Conservation (phyloP, 2,329 filamentous ascomycete genomes). For the Alternaria conjuncta region DNA sequence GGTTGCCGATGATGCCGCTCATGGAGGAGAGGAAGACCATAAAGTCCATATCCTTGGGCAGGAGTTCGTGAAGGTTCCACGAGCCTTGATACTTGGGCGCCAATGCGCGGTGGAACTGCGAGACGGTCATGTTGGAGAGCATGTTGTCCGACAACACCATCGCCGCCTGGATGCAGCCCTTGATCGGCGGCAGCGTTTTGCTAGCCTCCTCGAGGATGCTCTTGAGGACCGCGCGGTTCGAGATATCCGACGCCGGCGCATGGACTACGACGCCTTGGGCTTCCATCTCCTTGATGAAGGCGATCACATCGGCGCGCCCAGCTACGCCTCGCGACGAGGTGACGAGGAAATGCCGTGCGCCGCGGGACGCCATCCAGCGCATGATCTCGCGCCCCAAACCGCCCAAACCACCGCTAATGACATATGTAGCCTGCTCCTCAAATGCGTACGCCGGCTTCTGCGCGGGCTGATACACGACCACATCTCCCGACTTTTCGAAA, state of each 20-base stretch:
- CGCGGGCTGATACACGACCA: constrained; percentile 5
- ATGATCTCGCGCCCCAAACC: constrained; percentile 37
- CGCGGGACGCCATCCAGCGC: constrained; percentile 32
- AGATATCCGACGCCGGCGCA: constrained; percentile 24
- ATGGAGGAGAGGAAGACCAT: constrained; percentile 27
- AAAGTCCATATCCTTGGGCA: constrained; percentile 18
- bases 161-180: constrained; percentile 21
- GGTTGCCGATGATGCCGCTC: constrained; percentile 21
- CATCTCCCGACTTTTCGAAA: constrained; percentile 20
- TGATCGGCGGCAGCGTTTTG: constrained; percentile 20
- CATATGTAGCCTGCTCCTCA: constrained; percentile 22
- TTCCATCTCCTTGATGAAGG: constrained; percentile 20
- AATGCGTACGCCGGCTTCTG: constrained; percentile 5
- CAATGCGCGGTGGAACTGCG: background rate
- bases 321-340: constrained; percentile 27
- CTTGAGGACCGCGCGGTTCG: constrained; percentile 19
- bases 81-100: constrained; percentile 16
- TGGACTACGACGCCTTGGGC: constrained; percentile 19
- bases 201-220: constrained; percentile 6
- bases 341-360: constrained; percentile 32
- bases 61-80: constrained; percentile 29
- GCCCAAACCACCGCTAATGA: constrained; percentile 37
- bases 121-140: constrained; percentile 9
- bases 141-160: constrained; percentile 18
- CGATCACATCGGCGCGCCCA: constrained; percentile 15